Evolutionary conservation across 2,329 filamentous ascomycete species (phyloP).

Genomic region (Colletotrichum zoysiae): DNA sequence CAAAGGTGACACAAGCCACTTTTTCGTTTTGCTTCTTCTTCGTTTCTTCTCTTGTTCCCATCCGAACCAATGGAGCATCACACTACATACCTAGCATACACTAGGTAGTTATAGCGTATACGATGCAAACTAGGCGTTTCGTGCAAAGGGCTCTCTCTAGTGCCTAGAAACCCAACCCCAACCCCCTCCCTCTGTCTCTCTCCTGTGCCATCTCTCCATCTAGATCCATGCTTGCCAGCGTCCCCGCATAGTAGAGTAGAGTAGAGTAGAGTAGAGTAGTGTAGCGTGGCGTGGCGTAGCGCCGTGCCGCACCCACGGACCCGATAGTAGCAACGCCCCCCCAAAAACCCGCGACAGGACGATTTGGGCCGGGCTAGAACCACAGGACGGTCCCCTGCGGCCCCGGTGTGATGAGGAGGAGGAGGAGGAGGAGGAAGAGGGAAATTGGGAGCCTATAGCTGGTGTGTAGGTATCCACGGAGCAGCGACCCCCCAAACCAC

Average conservation of each 20-base stretch:
- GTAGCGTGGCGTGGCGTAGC: too few species aligned
- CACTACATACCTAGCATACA: too few species aligned
- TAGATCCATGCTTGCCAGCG: background rate
- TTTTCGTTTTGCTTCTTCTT: background rate
- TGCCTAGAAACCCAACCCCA: too few species aligned
- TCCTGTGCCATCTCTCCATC: background rate
- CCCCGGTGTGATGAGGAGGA: too few species aligned
- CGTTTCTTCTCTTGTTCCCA: background rate
- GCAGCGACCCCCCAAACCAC: background rate
- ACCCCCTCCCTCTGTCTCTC: background rate
- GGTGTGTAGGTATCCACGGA: background rate
- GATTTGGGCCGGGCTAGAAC: background rate
- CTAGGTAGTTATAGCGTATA: too few species aligned
- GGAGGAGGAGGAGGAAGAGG: too few species aligned
- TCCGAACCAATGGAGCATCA: too few species aligned
- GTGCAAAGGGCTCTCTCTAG: too few species aligned
- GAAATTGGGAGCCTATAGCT: background rate
- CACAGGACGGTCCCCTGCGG: background rate
- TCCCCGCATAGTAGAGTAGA: background rate
- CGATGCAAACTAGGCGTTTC: too few species aligned
- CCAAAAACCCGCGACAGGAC: background rate
- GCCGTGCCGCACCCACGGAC: background rate
- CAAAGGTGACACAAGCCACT: too few species aligned
- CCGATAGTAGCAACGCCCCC: conserved; percentile 1
- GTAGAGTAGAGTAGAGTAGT: too few species aligned